These are phyloP conservation scores for Obelidium mucronatum DNA, from an alignment of 192 early-diverging fungal species.

Conservation along the genomic window DNA sequence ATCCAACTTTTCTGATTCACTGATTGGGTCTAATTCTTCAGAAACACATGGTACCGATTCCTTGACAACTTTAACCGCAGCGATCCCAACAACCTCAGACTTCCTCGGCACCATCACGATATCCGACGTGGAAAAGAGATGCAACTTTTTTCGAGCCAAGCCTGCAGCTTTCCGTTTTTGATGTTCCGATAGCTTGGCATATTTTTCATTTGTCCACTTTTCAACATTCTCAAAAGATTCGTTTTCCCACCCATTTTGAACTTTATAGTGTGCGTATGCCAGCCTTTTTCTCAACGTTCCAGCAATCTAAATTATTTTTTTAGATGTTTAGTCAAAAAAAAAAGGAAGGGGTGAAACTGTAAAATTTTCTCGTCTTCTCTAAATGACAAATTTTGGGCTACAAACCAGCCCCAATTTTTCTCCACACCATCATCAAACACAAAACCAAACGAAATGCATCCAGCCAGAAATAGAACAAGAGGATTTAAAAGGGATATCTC, in stretches of 20 bases:
- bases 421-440: neutral
- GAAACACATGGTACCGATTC: too few species aligned
- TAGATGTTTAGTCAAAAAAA: neutral
- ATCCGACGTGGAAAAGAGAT: neutral
- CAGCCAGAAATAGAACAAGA: neutral
- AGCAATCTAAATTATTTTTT: neutral
- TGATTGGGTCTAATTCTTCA: too few species aligned
- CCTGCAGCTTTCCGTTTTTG: neutral
- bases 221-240: slow-evolving; percentile 15
- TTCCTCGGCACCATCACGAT: too few species aligned
- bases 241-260: slow-evolving; percentile 7
- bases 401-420: neutral
- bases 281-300: slow-evolving; percentile 11
- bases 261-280: slow-evolving; percentile 9
- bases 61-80: too few species aligned
- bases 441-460: neutral
- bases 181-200: neutral
- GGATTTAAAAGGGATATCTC: neutral
- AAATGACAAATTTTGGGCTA: neutral
- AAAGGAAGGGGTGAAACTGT: too few species aligned
- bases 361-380: too few species aligned
- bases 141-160: neutral
- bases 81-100: too few species aligned
- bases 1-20: too few species aligned
- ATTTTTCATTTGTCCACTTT: slow-evolving; percentile 10